These are phyloP conservation scores for Arthroderma sp. DNA, from an alignment of 2,329 filamentous ascomycete genomes.

Conservation along the genomic window DNA sequence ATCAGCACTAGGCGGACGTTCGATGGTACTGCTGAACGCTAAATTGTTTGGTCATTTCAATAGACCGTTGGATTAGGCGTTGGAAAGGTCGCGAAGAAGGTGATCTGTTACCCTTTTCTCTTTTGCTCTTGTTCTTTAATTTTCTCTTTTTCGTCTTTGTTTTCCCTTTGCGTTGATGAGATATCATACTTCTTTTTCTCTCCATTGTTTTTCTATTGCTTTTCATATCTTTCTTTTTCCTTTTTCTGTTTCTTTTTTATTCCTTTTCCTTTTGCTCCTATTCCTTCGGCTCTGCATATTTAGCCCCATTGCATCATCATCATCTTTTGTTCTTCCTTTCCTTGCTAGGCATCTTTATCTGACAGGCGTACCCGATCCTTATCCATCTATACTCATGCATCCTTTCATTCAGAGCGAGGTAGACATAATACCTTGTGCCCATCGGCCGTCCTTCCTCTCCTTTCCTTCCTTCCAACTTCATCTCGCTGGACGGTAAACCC, in stretches of 20 bases:
- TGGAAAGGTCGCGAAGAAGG: background rate
- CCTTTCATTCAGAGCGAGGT: background rate
- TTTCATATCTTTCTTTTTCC: background rate
- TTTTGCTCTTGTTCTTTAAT: background rate
- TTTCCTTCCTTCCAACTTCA: background rate
- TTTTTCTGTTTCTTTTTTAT: background rate
- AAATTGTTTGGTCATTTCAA: background rate
- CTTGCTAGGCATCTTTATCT: background rate
- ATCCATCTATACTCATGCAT: background rate
- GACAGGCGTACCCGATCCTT: background rate
- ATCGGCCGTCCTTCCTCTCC: background rate
- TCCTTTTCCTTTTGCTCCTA: no score
- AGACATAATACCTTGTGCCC: background rate
- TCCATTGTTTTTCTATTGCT: background rate
- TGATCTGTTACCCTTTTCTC: background rate
- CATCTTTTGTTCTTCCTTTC: background rate
- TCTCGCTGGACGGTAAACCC: background rate
- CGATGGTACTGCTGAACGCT: background rate
- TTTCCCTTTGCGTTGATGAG: background rate
- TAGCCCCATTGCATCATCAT: constrained; percentile 4
- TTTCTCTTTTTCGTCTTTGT: background rate
- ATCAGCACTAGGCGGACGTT: constrained; percentile 10
- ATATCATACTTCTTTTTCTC: background rate
- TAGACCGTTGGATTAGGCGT: background rate
- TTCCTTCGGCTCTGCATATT: background rate